Evolutionary conservation across 1,139 yeast genomes (phyloP), one percentile per base, ranked within the genome.

Genomic region (Geotrichum reessii): DNA sequence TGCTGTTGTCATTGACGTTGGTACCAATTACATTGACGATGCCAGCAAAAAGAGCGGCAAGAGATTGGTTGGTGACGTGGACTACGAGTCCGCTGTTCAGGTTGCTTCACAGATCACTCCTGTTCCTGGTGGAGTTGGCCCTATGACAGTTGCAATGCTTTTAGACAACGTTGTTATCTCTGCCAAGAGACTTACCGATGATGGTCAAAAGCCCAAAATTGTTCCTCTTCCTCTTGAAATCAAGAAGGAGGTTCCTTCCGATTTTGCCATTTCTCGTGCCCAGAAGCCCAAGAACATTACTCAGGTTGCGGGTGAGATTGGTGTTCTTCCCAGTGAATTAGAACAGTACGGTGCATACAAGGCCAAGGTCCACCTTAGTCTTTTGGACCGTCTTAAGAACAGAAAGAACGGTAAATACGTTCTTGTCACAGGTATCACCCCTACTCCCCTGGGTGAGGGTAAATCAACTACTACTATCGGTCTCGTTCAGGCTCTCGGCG

Each of bases 81-180:
- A 92, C 64, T 91, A 81, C 67, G 85, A 80, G 55, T 76, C 83
- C 27, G 90, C 90, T 58, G 70, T 80, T 55, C 77, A 81, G 58
- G 82, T 81, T 62, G 97, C 95, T 33, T 79, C 86, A 44, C 79
- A 80, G 69, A 81, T 93, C 70, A 93, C 99, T 25, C 99, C 99
- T 31, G 99, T 93, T 60, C 99, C 99, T 55, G 99, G 99, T 71
- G 99, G 99, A 65, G 99, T 93, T 62, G 99, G 99, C 57, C 99
- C 99, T 67, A 93, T 93, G 98, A 93, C 99, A 12, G 98, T 93
- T 56, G 98, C 98, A 55, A 89, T 91, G 87, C 81, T 93, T 61
- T 83, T 92, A 73, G 87, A 87, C 70, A 93, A 93, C 71, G 97
- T 92, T 37, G 81, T 88, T 49, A 76, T 80, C 62, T 90, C 97